Conservation (phyloP, 306 rosid species). For the Arachis hypogaea region DNA sequence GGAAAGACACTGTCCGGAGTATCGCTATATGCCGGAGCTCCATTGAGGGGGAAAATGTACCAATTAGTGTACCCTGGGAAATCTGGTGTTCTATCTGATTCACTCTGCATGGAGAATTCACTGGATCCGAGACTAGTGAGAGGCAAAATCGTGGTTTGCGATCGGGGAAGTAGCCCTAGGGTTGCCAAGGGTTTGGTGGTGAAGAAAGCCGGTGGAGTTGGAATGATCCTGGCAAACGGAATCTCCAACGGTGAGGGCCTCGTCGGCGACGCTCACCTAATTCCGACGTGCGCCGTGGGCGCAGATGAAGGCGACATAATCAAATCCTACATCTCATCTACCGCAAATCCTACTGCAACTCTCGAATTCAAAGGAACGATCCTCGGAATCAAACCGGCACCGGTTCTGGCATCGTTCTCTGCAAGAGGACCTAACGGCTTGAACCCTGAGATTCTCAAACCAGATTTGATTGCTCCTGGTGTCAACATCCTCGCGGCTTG, state of each 20-base stretch:
- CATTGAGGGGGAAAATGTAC: conserved; percentile 65
- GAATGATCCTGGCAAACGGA: conserved; percentile 87
- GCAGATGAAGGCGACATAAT: conserved; percentile 67
- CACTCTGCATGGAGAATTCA: conserved; percentile 84
- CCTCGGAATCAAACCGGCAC: conserved; percentile 88
- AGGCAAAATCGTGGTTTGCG: conserved; percentile 84
- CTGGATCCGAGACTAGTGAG: conserved; percentile 64
- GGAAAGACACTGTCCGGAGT: conserved; percentile 69
- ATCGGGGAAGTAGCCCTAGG: conserved; percentile 77
- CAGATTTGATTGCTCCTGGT: conserved; percentile 88
- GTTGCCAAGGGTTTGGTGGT: conserved; percentile 89
- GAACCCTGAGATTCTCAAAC: conserved; percentile 80
- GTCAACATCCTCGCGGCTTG: conserved; percentile 87
- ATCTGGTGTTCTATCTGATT: conserved; percentile 62
- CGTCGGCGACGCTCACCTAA: conserved; percentile 82
- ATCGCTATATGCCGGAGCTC: conserved; percentile 72
- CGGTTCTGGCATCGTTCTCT: conserved; percentile 81
- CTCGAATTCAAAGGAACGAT: conserved; percentile 78
- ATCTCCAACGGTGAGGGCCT: conserved; percentile 81
- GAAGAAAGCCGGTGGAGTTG: conserved; percentile 83
- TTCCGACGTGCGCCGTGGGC: conserved; percentile 82
- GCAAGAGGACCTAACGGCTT: conserved; percentile 79
- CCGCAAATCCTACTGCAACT: conserved; percentile 61
- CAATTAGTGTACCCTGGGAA: conserved; percentile 79
- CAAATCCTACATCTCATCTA: conserved; percentile 63